Evolutionary conservation across 441 rosid species (phyloP).

Genomic region (Rhodomyrtus psidioides): DNA sequence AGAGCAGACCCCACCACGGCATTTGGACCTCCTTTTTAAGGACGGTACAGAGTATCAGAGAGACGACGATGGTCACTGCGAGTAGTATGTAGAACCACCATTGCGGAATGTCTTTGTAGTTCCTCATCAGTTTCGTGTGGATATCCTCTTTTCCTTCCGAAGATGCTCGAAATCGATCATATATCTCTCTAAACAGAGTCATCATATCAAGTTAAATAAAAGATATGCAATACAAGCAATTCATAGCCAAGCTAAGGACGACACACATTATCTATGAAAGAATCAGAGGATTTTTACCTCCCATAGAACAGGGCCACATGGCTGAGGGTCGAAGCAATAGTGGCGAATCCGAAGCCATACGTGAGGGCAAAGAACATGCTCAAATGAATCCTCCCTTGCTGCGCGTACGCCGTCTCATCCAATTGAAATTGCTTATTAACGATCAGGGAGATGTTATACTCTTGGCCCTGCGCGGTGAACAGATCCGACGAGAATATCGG

Average conservation of each 20-base stretch:
- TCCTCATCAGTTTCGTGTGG: slow-evolving; percentile 6
- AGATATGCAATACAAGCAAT: neutral
- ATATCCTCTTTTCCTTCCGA: neutral
- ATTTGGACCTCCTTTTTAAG: slow-evolving; percentile 1
- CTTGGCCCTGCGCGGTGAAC: neutral
- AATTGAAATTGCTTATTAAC: slow-evolving; percentile 2
- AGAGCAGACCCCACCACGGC: slow-evolving; percentile 14
- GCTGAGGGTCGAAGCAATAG: slow-evolving; percentile 2
- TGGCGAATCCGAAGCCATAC: slow-evolving; percentile 9
- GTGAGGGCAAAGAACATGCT: slow-evolving; percentile 1
- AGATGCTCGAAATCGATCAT: neutral
- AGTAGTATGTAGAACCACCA: slow-evolving; percentile 6
- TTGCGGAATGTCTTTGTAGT: neutral
- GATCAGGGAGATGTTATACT: neutral
- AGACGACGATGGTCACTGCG: neutral
- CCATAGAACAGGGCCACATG: slow-evolving; percentile 4
- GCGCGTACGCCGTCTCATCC: neutral
- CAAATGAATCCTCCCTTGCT: neutral
- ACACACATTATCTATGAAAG: neutral
- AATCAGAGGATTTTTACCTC: neutral
- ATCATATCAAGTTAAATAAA: neutral
- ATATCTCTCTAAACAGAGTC: neutral
- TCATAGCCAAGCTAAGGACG: neutral
- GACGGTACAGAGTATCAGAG: neutral
- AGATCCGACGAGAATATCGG: slow-evolving; percentile 4